A percentile compares a stretch with the other conserved stretches of the same genome.
These are phyloP conservation scores for Gleditsia sinensis DNA, from an alignment of 306 rosid genomes.

Conservation along the genomic window DNA sequence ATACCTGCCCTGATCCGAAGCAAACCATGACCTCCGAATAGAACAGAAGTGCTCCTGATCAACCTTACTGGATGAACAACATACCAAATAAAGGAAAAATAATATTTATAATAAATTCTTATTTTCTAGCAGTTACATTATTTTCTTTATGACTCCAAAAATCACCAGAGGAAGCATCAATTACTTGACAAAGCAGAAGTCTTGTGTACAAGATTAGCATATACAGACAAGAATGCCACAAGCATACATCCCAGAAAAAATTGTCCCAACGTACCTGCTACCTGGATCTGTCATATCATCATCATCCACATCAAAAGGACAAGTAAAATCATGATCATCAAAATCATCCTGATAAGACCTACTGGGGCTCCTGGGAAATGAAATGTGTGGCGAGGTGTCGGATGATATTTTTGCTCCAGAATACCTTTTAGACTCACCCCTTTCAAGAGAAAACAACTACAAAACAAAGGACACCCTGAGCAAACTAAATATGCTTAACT, in stretches of 20 bases:
- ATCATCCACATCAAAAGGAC: constrained; percentile 78
- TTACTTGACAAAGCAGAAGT: constrained; percentile 12
- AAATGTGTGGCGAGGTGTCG: constrained; percentile 55
- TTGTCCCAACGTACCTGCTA: constrained; percentile 65
- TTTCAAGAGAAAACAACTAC: constrained; percentile 62
- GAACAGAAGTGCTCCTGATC: constrained; percentile 8
- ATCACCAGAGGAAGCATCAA: not conserved
- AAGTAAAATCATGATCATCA: constrained; percentile 67
- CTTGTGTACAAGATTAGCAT: constrained; percentile 7
- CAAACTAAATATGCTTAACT: not conserved
- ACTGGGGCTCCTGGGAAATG: constrained; percentile 79
- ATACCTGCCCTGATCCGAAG: constrained; percentile 16
- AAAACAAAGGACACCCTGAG: constrained; percentile 36
- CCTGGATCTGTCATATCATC: constrained; percentile 73
- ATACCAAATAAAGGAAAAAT: not conserved
- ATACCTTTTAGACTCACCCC: constrained; percentile 56
- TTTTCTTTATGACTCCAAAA: constrained; percentile 18
- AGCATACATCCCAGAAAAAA: constrained; percentile 30
- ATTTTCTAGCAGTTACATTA: not conserved
- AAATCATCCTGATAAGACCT: constrained; percentile 70
- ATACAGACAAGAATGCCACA: not conserved
- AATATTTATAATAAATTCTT: not conserved
- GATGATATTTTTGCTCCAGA: constrained; percentile 60
- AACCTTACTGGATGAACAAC: not conserved
- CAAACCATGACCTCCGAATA: constrained; percentile 12